These are phyloP conservation scores for Actinomortierella wolfii DNA, from an alignment of 371 early-diverging fungal species.

Conservation along the genomic window DNA sequence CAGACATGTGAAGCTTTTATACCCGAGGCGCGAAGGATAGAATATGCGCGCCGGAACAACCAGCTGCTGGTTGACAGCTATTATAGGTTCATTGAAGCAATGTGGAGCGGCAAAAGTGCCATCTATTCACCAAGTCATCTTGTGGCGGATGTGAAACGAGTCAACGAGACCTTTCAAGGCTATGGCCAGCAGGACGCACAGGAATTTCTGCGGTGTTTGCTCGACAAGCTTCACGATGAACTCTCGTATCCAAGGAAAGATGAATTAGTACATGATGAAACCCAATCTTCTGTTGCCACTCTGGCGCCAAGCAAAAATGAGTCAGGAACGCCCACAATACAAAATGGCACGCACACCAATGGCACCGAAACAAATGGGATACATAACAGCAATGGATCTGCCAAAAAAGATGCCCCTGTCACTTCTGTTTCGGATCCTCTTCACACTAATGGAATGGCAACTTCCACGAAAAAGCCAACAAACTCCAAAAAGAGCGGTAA, in stretches of 20 bases:
- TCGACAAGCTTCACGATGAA: slow-evolving; percentile 53
- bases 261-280: background rate
- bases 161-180: slow-evolving; percentile 49
- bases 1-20: slow-evolving; percentile 47
- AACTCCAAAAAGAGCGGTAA: slow-evolving; percentile 10
- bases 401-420: too few relatives aligned
- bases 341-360: too few relatives aligned
- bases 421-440: too few relatives aligned
- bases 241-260: slow-evolving; percentile 44
- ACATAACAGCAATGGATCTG: too few relatives aligned
- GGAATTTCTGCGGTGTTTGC: slow-evolving; percentile 52
- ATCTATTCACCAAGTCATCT: slow-evolving; percentile 41
- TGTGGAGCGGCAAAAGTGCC: slow-evolving; percentile 50
- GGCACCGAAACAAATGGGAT: too few relatives aligned
- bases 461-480: background rate
- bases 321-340: too few relatives aligned
- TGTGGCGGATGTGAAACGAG: slow-evolving; percentile 43
- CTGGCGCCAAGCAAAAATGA: background rate
- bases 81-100: slow-evolving; percentile 36
- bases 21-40: slow-evolving; percentile 34
- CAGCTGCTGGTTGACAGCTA: slow-evolving; percentile 43
- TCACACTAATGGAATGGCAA: too few relatives aligned
- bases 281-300: background rate
- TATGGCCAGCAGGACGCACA: slow-evolving; percentile 55
- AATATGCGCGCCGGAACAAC: slow-evolving; percentile 35